phyloP scores from a whole-genome alignment of 495 filamentous ascomycete genomes.

The Penicillium lagena region DNA sequence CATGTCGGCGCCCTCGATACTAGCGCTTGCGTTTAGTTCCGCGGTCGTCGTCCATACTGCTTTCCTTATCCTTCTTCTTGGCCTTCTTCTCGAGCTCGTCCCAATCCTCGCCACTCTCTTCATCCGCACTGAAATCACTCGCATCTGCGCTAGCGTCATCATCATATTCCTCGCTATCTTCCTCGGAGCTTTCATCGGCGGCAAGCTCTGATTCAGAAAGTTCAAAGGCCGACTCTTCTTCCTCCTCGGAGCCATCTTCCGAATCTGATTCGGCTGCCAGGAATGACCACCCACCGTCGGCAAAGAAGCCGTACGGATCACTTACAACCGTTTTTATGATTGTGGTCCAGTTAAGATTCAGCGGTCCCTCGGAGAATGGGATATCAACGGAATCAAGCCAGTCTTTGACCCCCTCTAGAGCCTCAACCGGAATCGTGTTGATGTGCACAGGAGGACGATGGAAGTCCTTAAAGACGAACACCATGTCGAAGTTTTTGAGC shows the following conservation, averaged over 20 bases:
- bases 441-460: slow-evolving; percentile 79
- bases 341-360: slow-evolving; percentile 97
- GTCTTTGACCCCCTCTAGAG: slow-evolving; percentile 91
- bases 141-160: slow-evolving; percentile 79
- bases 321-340: slow-evolving; percentile 99
- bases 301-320: slow-evolving; percentile 91
- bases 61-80: slow-evolving; percentile 77
- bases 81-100: slow-evolving; percentile 89
- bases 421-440: slow-evolving; percentile 97
- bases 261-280: slow-evolving; percentile 81
- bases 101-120: slow-evolving; percentile 86
- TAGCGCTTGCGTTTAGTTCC: slow-evolving; percentile 52
- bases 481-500: slow-evolving; percentile 98
- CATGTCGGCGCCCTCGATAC: not conserved
- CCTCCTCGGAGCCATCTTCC: slow-evolving; percentile 70
- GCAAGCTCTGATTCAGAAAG: slow-evolving; percentile 77
- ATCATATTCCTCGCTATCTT: slow-evolving; percentile 80
- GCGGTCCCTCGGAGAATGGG: slow-evolving; percentile 85
- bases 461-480: slow-evolving; percentile 97
- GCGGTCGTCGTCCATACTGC: slow-evolving; percentile 58
- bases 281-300: slow-evolving; percentile 94
- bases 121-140: slow-evolving; percentile 66
- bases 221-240: slow-evolving; percentile 90
- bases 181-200: slow-evolving; percentile 73
- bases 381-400: slow-evolving; percentile 96